Base-by-base conservation (phyloP, 2,329 filamentous ascomycete species). In the Aspergillus sergii region DNA sequence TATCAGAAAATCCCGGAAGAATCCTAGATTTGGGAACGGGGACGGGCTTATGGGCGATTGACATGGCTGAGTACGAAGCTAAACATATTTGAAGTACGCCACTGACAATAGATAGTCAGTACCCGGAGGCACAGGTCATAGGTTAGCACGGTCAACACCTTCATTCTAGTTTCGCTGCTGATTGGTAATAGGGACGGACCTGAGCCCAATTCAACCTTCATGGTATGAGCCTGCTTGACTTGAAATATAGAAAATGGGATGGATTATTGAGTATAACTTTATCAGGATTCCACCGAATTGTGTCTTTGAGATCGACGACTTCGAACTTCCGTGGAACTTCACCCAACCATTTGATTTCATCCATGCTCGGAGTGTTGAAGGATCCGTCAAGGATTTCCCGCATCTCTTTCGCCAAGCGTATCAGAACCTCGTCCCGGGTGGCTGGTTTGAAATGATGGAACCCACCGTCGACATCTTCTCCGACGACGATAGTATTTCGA, bases 391-490 rank as follows among this genome's bases (percentile, higher is more conserved):
- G 16, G 66, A 75, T 41, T 71, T 62, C 19, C 57, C 36, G 21
- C 64, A 64, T 2, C 66, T 76, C 3, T 71, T 73, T 57, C 16
- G 61, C 19, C 73, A 74, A 61, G 69, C 72, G 9, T 64, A 70
- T 39, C 45, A 63, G 14, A 62, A 71, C 72, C 78, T 86, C 10
- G 79, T 78, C 58, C 83, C 82, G 0, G 83, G 82, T 6, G 84
- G 84, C 19, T 86, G 80, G 72, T 70, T 85, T 30, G 84, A 86
- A 64, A 72, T 84, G 45, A 81, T 84, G 51, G 71, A 74, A 43
- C 73, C 69, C 64, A 71, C 72, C 12, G 68, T 72, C 7, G 71
- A 65, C 21, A 67, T 75, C 34, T 72, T 67, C 28, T 71, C 73
- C 23, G 75, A 78, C 21, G 75, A 78, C 58, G 69, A 71, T 11